Percentiles rank a stretch among this genome's conserved stretches.
Conservation (phyloP, 306 rosid species). For the Sicyos baderoa region DNA sequence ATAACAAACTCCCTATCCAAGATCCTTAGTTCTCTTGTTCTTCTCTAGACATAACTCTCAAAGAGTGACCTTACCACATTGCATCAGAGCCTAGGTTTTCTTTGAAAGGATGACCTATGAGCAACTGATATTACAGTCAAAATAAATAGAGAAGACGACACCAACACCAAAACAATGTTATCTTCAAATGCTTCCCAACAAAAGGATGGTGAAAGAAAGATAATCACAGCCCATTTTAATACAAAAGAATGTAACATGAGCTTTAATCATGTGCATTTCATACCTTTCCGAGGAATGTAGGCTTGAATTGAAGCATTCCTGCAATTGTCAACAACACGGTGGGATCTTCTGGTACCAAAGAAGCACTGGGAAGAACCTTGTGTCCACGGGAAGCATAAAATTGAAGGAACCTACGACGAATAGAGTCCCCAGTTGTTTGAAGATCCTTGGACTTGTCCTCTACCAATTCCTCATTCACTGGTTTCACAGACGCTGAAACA, state of each 20-base stretch:
- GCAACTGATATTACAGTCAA: slow-evolving; percentile 5
- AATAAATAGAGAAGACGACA: background rate
- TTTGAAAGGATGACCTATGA: background rate
- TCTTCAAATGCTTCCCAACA: background rate
- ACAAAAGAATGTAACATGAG: background rate
- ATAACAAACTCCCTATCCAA: background rate
- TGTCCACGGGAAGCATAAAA: slow-evolving; percentile 82
- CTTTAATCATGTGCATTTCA: background rate
- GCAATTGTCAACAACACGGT: slow-evolving; percentile 90
- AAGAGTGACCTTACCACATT: background rate
- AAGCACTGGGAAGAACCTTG: slow-evolving; percentile 77
- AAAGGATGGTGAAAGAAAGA: background rate
- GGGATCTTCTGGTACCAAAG: slow-evolving; percentile 89
- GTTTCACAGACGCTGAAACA: slow-evolving; percentile 48
- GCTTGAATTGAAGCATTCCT: slow-evolving; percentile 96
- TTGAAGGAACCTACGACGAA: slow-evolving; percentile 50
- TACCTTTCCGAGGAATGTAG: slow-evolving; percentile 82
- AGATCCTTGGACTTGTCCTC: slow-evolving; percentile 34
- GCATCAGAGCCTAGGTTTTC: background rate
- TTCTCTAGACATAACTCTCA: background rate
- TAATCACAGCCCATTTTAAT: background rate
- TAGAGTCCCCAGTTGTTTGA: slow-evolving; percentile 59
- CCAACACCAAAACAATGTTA: background rate
- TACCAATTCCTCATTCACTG: slow-evolving; percentile 30
- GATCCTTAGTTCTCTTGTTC: background rate